Conservation (phyloP, 2,329 filamentous ascomycete genomes). For the Colletotrichum echinochloae region DNA sequence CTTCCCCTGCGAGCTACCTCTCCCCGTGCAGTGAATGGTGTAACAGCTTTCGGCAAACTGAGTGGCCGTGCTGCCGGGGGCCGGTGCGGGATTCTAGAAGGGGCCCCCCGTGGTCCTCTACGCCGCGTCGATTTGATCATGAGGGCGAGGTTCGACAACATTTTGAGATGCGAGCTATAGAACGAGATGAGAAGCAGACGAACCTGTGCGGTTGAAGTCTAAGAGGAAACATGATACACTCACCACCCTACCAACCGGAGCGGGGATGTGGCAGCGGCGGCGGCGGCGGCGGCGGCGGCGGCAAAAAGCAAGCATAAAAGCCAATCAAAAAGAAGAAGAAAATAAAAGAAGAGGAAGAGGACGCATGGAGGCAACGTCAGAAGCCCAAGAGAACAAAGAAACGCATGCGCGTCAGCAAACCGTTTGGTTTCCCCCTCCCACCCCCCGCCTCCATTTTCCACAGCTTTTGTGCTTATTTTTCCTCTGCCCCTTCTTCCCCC, state of each 20-base stretch:
- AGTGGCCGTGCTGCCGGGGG: neutral
- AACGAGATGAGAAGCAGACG: constrained; percentile 29
- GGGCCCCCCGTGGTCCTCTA: neutral
- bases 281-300: neutral
- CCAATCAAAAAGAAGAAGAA: constrained; percentile 7
- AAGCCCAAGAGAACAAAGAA: constrained; percentile 37
- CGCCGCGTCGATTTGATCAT: neutral
- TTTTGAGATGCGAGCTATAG: constrained; percentile 8
- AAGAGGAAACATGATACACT: constrained; percentile 7
- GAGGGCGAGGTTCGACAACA: constrained; percentile 3
- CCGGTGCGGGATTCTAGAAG: constrained; percentile 14
- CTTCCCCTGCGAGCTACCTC: neutral
- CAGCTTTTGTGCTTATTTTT: neutral
- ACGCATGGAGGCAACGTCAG: constrained; percentile 23
- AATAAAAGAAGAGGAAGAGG: neutral
- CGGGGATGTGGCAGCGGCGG: neutral
- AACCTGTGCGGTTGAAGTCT: constrained; percentile 27
- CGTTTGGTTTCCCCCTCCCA: constrained; percentile 13
- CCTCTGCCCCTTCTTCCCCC: neutral
- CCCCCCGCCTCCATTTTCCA: neutral
- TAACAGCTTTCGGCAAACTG: neutral
- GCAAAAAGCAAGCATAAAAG: neutral
- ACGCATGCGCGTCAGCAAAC: constrained; percentile 5
- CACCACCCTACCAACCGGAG: constrained; percentile 1
- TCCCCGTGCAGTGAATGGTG: neutral